A percentile compares a stretch with the other conserved stretches of the same genome.
These are phyloP conservation scores for Agaricus blazei DNA, from an alignment of 768 basidiomycete species.

Conservation along the genomic window DNA sequence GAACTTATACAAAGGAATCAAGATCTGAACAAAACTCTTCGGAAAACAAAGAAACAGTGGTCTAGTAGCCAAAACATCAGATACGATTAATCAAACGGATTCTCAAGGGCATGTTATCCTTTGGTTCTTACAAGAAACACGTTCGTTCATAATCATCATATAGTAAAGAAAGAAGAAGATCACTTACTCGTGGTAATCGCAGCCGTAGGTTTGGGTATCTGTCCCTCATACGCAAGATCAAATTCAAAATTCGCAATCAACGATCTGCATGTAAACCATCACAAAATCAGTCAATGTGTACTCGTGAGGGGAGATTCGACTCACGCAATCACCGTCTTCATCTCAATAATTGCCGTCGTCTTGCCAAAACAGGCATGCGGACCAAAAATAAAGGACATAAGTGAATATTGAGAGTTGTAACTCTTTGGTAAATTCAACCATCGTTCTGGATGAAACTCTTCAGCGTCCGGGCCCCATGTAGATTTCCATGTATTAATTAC, in stretches of 20 bases:
- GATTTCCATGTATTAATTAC: slow-evolving; percentile 46
- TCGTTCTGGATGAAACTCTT: slow-evolving; percentile 41
- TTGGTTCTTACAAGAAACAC: too few relatives aligned
- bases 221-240: slow-evolving; percentile 33
- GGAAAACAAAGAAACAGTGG: too few relatives aligned
- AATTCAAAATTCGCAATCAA: slow-evolving; percentile 38
- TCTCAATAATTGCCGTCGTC: slow-evolving; percentile 44
- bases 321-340: slow-evolving; percentile 40
- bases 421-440: slow-evolving; percentile 36
- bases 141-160: too few relatives aligned
- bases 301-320: slow-evolving; percentile 4
- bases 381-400: slow-evolving; percentile 38
- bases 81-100: too few relatives aligned
- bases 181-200: slow-evolving; percentile 42
- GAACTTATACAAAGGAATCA: too few relatives aligned
- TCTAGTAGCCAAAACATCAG: too few relatives aligned
- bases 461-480: slow-evolving; percentile 48
- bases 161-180: too few relatives aligned
- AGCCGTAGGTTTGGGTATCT: slow-evolving; percentile 18
- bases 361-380: slow-evolving; percentile 45
- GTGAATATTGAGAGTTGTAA: slow-evolving; percentile 30
- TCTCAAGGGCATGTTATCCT: too few relatives aligned
- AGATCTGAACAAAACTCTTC: too few relatives aligned
- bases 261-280: slow-evolving; percentile 14
- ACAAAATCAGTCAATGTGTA: too few relatives aligned